A percentile compares a stretch with the other conserved stretches of the same genome.
Evolutionary conservation across 1,139 yeast genomes (phyloP).

Genomic region (Meyerozyma smithsonii): DNA sequence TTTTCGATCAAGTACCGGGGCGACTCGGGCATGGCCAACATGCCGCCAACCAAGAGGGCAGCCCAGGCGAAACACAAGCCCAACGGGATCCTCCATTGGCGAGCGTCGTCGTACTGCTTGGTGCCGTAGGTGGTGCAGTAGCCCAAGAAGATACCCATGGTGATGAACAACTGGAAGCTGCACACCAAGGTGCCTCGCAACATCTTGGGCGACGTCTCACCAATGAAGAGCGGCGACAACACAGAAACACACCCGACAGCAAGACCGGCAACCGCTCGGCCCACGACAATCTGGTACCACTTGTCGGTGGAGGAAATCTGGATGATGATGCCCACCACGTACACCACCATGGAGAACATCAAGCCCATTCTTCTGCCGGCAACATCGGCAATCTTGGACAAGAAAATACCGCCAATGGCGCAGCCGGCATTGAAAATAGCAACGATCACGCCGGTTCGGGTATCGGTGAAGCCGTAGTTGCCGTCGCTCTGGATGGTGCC

Average conservation of each 20-base stretch:
- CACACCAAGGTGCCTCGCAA: slow-evolving; percentile 23
- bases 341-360: slow-evolving; percentile 18
- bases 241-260: slow-evolving; percentile 22
- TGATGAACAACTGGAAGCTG: slow-evolving; percentile 22
- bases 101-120: slow-evolving; percentile 13
- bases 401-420: slow-evolving; percentile 20
- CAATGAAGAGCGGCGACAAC: slow-evolving; percentile 20
- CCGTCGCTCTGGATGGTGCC: slow-evolving; percentile 9
- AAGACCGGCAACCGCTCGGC: slow-evolving; percentile 36
- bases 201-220: slow-evolving; percentile 21
- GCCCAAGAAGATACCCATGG: slow-evolving; percentile 46
- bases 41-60: slow-evolving; percentile 18
- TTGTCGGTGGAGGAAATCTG: slow-evolving; percentile 19
- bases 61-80: slow-evolving; percentile 23
- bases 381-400: slow-evolving; percentile 18
- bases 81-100: slow-evolving; percentile 17
- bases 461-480: slow-evolving; percentile 11
- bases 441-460: slow-evolving; percentile 17
- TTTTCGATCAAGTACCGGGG: slow-evolving; percentile 21
- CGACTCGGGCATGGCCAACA: slow-evolving; percentile 23
- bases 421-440: slow-evolving; percentile 23
- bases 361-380: slow-evolving; percentile 21
- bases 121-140: slow-evolving; percentile 20
- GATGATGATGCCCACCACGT: slow-evolving; percentile 19
- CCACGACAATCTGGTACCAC: slow-evolving; percentile 48